Percentiles rank a stretch among this genome's conserved stretches.
Conservation (phyloP, 495 filamentous ascomycete genomes). For the Penicillium cinerascens region DNA sequence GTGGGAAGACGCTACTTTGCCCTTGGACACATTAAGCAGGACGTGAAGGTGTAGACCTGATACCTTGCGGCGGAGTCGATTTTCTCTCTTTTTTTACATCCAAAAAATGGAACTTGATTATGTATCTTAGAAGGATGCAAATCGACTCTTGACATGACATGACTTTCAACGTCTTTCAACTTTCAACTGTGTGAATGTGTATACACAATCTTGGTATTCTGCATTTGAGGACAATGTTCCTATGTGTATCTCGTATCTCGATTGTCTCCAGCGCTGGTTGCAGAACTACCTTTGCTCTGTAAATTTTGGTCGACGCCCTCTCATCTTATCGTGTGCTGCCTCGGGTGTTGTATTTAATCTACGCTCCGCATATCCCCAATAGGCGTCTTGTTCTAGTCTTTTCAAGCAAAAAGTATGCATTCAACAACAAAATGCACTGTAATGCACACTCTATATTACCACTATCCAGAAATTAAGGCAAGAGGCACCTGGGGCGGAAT, state of each 20-base stretch:
- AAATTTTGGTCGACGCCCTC: neutral
- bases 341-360: neutral
- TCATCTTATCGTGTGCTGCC: neutral
- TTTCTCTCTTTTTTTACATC: conserved; percentile 37
- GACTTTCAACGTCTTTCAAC: conserved; percentile 17
- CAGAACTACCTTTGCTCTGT: neutral
- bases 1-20: conserved; percentile 29
- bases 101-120: conserved; percentile 39
- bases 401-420: neutral
- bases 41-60: conserved; percentile 37
- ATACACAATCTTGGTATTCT: neutral
- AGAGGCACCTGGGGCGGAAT: neutral
- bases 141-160: conserved; percentile 46
- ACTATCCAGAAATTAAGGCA: neutral
- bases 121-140: conserved; percentile 49
- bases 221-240: neutral
- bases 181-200: neutral
- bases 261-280: neutral
- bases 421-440: neutral
- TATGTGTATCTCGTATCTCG: neutral
- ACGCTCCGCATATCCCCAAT: neutral
- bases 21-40: conserved; percentile 31
- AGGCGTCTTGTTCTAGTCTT: neutral
- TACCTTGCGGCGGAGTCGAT: conserved; percentile 37
- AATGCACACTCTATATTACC: neutral